Conservation (phyloP, 169 alveolate genomes). For the Babesia ovata region DNA sequence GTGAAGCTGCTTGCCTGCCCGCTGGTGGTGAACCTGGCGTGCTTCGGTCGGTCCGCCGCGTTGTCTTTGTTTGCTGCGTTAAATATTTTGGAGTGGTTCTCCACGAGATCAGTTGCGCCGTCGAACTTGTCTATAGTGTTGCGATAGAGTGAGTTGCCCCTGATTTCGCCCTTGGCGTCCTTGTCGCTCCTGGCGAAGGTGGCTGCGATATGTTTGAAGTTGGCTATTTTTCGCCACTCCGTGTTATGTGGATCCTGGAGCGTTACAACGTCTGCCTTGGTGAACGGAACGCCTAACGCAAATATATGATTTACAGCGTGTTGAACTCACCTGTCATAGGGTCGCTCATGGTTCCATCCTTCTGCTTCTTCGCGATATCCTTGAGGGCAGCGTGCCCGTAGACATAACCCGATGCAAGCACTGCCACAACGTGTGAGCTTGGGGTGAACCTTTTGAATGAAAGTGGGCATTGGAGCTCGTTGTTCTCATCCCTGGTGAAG, state of each 20-base stretch:
- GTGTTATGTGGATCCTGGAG: constrained; percentile 72
- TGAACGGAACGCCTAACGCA: constrained; percentile 61
- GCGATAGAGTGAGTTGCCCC: constrained; percentile 45
- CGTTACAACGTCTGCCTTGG: constrained; percentile 68
- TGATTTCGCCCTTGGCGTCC: constrained; percentile 17
- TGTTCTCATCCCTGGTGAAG: constrained; percentile 83
- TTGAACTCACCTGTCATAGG: constrained; percentile 70
- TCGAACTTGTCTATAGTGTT: constrained; percentile 21
- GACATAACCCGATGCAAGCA: constrained; percentile 87
- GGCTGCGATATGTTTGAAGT: constrained; percentile 45
- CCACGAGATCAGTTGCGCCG: constrained; percentile 29
- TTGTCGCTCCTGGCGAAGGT: constrained; percentile 15
- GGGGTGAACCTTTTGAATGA: constrained; percentile 87
- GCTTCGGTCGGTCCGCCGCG: constrained; percentile 37
- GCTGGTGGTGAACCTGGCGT: constrained; percentile 62
- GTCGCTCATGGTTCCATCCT: constrained; percentile 66
- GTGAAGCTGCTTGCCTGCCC: constrained; percentile 71
- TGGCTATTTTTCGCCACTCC: constrained; percentile 44
- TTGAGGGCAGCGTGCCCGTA: constrained; percentile 86
- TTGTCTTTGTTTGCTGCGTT: neutral
- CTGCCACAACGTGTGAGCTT: constrained; percentile 87
- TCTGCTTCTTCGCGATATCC: constrained; percentile 77
- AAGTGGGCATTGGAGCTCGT: constrained; percentile 90
- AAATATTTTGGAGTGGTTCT: constrained; percentile 52
- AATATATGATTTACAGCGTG: constrained; percentile 24